These are phyloP conservation scores for Leccinum broughii DNA, from an alignment of 768 basidiomycete species.

Conservation along the genomic window DNA sequence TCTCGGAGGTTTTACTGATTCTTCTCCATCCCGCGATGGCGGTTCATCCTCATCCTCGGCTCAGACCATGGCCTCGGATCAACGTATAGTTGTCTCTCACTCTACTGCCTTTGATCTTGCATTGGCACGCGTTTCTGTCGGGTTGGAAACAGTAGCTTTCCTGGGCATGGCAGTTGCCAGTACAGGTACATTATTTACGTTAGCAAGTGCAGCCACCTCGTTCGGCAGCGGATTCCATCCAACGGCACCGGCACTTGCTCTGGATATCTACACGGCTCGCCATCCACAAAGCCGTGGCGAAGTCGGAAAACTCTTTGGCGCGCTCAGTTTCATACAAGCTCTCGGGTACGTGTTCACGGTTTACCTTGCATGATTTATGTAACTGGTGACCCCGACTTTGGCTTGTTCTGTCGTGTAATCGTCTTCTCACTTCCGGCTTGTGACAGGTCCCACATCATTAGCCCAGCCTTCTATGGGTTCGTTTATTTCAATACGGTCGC, in stretches of 20 bases:
- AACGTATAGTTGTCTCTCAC: conserved; percentile 25
- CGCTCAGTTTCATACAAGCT: conserved; percentile 71
- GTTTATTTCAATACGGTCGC: conserved; percentile 73
- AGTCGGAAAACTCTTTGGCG: conserved; percentile 77
- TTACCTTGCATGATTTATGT: no score
- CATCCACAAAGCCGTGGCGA: conserved; percentile 50
- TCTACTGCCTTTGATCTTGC: conserved; percentile 65
- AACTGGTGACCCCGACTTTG: no score
- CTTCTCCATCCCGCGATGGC: conserved; percentile 3
- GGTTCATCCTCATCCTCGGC: conserved; percentile 5
- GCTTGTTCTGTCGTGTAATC: background rate
- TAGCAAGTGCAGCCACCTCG: conserved; percentile 49
- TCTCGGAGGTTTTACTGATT: conserved; percentile 1
- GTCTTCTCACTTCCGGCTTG: background rate
- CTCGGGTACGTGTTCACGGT: conserved; percentile 45
- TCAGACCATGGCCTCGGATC: conserved; percentile 4
- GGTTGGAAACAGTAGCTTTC: conserved; percentile 56
- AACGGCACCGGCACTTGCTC: conserved; percentile 67
- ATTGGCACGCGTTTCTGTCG: conserved; percentile 61
- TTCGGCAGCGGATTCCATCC: conserved; percentile 66
- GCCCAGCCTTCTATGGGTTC: conserved; percentile 71
- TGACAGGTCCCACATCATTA: conserved; percentile 62
- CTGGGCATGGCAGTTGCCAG: conserved; percentile 48
- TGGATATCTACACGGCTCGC: conserved; percentile 59
- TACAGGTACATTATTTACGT: conserved; percentile 50